Conservation (phyloP, 2,329 filamentous ascomycete species). For the Penicillium capsulatum region DNA sequence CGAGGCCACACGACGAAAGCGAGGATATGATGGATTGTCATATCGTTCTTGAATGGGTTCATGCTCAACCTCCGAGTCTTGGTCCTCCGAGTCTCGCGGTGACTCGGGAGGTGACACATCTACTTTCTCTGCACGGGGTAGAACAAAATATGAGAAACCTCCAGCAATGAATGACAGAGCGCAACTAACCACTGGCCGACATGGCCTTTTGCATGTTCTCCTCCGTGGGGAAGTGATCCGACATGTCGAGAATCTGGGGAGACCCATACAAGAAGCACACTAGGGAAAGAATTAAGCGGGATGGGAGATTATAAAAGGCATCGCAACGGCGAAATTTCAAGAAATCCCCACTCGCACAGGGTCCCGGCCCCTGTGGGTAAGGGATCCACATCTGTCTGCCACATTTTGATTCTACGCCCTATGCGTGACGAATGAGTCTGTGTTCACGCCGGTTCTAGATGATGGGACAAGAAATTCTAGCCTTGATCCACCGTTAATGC, state of each 20-base stretch:
- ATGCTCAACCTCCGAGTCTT: conserved; percentile 17
- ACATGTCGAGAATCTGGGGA: conserved; percentile 10
- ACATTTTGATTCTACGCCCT: conserved; percentile 15
- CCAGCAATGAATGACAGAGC: background rate
- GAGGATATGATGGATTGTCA: conserved; percentile 24
- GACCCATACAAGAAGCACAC: conserved; percentile 3
- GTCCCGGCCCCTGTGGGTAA: conserved; percentile 12
- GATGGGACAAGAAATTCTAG: conserved; percentile 10
- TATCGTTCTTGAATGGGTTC: conserved; percentile 27
- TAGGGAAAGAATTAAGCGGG: conserved; percentile 4
- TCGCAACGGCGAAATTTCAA: conserved; percentile 5
- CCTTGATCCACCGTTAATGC: conserved; percentile 9
- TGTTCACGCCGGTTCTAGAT: conserved; percentile 8
- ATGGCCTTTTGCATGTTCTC: conserved; percentile 20
- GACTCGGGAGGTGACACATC: conserved; percentile 11
- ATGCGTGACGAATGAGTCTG: conserved; percentile 8
- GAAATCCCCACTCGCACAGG: conserved; percentile 12
- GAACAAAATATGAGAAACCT: background rate
- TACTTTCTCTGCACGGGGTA: conserved; percentile 8
- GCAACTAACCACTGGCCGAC: conserved; percentile 16
- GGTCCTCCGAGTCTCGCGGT: conserved; percentile 13
- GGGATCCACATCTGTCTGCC: conserved; percentile 13
- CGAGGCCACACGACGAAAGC: conserved; percentile 33
- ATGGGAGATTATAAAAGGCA: conserved; percentile 9
- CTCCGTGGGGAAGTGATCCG: conserved; percentile 14